Evolutionary conservation across 805 yeast genomes (phyloP), one percentile per base, ranked within the genome.

Genomic region (Lipomyces lipofer): DNA sequence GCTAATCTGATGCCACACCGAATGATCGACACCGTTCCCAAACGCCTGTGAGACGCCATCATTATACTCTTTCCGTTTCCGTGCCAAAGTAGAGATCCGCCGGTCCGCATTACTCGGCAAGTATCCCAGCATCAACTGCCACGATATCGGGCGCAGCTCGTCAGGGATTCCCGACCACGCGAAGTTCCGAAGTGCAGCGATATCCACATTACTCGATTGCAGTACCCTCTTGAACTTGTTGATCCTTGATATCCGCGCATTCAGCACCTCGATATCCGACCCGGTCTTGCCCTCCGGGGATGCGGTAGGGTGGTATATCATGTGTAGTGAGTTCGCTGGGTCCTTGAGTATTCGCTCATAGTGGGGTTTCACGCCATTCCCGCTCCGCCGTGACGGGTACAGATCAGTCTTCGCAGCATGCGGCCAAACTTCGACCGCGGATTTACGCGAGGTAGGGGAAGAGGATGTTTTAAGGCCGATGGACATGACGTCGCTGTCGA

Each of bases 161-260:
- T 78, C 73, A 0, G 99, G 98, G 4, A 94, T 81, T 1, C 99
- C 99, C 64, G 91, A 86, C 98, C 99, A 94, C 15, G 97, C 80
- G 47, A 90, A 77, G 66, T 86, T 83, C 58, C 88, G 78, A 50
- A 94, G 75, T 47, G 84, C 90, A 46, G 76, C 77, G 54, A 88
- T 69, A 60, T 88, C 87, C 33, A 91, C 82, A 15, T 74, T 75
- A 8, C 75, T 69, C 17, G 76, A 73, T 35, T 74, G 75, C 30
- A 92, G 70, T 2, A 88, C 75, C 28, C 76, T 75, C 51, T 84
- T 85, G 69, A 90, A 89, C 67, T 82, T 83, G 45, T 78, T 73
- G 63, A 85, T 83, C 52, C 88, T 78, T 15, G 84, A 76, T 43
- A 82, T 76, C 35, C 80, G 73, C 32, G 86, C 82, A 64, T 80